Evolutionary conservation across 1,284 basidiomycete genomes (phyloP).

Genomic region (Pseudozyma flocculosa): DNA sequence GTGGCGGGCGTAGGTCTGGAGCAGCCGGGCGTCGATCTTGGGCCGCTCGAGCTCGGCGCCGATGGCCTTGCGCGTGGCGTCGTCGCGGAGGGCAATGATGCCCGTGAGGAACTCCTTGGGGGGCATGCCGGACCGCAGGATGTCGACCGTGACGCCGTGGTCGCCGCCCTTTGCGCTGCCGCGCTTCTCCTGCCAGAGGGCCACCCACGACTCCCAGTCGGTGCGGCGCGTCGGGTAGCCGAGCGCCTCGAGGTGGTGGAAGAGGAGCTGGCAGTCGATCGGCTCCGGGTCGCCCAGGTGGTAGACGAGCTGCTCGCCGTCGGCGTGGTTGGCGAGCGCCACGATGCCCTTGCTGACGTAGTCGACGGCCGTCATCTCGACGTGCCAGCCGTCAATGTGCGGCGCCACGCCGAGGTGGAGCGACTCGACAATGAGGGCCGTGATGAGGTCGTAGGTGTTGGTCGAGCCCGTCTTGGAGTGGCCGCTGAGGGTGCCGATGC

Average conservation of each 20-base stretch:
- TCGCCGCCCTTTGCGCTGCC: conserved; percentile 27
- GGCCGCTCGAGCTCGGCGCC: conserved; percentile 40
- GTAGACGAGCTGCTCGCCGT: conserved; percentile 45
- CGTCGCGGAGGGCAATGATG: conserved; percentile 50
- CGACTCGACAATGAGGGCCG: conserved; percentile 55
- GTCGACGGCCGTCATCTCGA: conserved; percentile 57
- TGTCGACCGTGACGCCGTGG: conserved; percentile 49
- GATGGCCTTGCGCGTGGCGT: conserved; percentile 40
- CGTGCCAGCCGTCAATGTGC: conserved; percentile 46
- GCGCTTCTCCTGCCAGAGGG: conserved; percentile 48
- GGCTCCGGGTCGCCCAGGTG: conserved; percentile 53
- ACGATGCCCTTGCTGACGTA: conserved; percentile 52
- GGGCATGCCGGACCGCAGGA: conserved; percentile 53
- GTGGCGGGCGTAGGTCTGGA: conserved; percentile 52
- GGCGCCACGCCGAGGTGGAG: conserved; percentile 52
- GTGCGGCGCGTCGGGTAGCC: conserved; percentile 47
- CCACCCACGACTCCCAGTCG: conserved; percentile 53
- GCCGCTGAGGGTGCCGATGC: conserved; percentile 57
- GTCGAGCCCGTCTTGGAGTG: conserved; percentile 51
- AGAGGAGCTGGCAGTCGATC: conserved; percentile 38
- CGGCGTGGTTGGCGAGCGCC: conserved; percentile 42
- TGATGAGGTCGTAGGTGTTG: conserved; percentile 56
- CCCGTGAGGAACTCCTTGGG: conserved; percentile 40
- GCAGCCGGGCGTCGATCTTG: conserved; percentile 42
- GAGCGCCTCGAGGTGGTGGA: conserved; percentile 44